Evolutionary conservation across 169 alveolate genomes (phyloP), one percentile per base, ranked within the genome.

Genomic region (Theileria orientalis): DNA sequence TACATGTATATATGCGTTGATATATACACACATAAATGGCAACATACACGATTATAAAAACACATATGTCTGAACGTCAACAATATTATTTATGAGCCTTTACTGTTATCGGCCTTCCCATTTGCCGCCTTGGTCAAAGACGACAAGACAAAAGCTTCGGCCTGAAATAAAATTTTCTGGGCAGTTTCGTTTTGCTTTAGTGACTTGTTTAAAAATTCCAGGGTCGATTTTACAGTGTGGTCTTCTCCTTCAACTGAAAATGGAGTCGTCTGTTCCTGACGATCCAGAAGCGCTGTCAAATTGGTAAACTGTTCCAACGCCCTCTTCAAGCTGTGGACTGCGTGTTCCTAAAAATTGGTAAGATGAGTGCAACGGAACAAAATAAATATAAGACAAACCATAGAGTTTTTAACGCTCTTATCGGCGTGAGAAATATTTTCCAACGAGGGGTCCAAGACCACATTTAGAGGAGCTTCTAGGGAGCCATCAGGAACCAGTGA

Each of bases 331-430:
- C 42, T 63, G 57, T 69, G 83, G 33, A 79, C 41, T 9, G 83
- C 76, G 13, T 51, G 23, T 79, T 79, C 87, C 87, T 79, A 59
- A 68, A 40, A 6, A 40, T n/a, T n/a, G n/a, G n/a, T n/a, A n/a
- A n/a, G n/a, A n/a, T n/a, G n/a, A n/a, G n/a, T n/a, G n/a, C n/a
- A 25, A 46, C 11, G 13, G 69, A 21, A 33, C 16, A 6, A 60
- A 35, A 46, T 35, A 44, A 49, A 6, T 14, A 37, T 0, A 2
- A 62, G 5, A 51, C 76, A 25, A 21, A 68, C 76, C 76, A 51
- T 51, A 40, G 7, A 5, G n/a, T 49, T 35, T 25, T 51, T 46
- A 1, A 51, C 14, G n/a, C n/a, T 5, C 5, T 61, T 35, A 42
- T 51, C 74, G n/a, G 44, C 62, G n/a, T 62, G 30, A 23, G 70